Percentiles rank a stretch among this genome's conserved stretches.
Conservation (phyloP, 805 yeast genomes). For the Naumovozyma baii region DNA sequence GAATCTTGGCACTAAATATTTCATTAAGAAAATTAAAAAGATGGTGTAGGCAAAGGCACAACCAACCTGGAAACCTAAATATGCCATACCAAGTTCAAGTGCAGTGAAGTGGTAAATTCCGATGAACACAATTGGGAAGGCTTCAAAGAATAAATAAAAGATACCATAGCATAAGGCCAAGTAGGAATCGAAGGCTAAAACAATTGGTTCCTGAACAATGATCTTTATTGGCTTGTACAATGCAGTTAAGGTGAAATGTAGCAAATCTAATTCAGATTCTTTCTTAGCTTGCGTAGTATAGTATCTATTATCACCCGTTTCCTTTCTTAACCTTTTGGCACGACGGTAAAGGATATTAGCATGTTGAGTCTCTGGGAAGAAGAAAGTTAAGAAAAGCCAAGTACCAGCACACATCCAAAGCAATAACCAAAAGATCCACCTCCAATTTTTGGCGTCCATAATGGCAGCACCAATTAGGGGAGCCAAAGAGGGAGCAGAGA, state of each 20-base stretch:
- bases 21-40: constrained; percentile 20
- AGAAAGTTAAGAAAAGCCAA: constrained; percentile 30
- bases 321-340: constrained; percentile 35
- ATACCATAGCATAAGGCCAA: constrained; percentile 44
- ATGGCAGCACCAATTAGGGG: constrained; percentile 48
- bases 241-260: constrained; percentile 24
- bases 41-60: constrained; percentile 29
- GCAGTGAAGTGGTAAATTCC: constrained; percentile 38
- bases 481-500: constrained; percentile 46
- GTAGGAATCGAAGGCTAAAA: constrained; percentile 43
- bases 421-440: constrained; percentile 47
- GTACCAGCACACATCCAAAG: constrained; percentile 24
- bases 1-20: constrained; percentile 23
- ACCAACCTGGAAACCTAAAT: constrained; percentile 40
- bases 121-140: constrained; percentile 46
- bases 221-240: constrained; percentile 43
- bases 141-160: constrained; percentile 50
- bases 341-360: constrained; percentile 39
- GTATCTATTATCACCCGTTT: constrained; percentile 42
- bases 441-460: constrained; percentile 40
- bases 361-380: constrained; percentile 43
- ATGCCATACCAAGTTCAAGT: constrained; percentile 41
- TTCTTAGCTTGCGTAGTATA: constrained; percentile 34
- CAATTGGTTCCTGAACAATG: constrained; percentile 45
- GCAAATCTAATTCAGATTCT: constrained; percentile 17